Conservation (phyloP, 192 early-diverging fungal genomes). For the Backusella liffmaniae region DNA sequence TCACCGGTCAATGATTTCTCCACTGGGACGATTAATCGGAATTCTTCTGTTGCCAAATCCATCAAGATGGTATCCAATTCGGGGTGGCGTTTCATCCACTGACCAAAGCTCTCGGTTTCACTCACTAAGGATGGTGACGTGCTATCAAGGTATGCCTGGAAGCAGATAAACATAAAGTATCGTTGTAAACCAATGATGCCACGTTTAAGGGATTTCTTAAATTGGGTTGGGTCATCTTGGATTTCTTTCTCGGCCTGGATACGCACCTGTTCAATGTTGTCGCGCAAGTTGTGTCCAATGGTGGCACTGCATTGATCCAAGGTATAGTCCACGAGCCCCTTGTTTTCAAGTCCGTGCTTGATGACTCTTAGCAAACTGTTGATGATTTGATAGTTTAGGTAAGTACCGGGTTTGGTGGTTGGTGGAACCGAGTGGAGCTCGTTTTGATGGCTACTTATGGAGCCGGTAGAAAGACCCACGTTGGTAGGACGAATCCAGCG, state of each 20-base stretch:
- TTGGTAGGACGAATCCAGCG: constrained; percentile 26
- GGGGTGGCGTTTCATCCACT: constrained; percentile 54
- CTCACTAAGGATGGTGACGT: constrained; percentile 15
- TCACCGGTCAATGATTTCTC: constrained; percentile 46
- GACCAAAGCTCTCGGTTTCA: constrained; percentile 44
- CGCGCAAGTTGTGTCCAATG: constrained; percentile 46
- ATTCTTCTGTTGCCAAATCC: constrained; percentile 23
- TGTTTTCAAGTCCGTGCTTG: constrained; percentile 53
- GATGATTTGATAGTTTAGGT: constrained; percentile 55
- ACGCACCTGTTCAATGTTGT: constrained; percentile 48
- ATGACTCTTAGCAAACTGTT: constrained; percentile 60
- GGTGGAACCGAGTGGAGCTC: neutral
- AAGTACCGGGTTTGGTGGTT: neutral
- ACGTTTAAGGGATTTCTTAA: constrained; percentile 23
- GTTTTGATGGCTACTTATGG: neutral
- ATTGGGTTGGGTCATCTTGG: constrained; percentile 5
- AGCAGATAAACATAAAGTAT: constrained; percentile 59
- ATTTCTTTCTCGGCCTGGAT: constrained; percentile 35
- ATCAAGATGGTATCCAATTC: constrained; percentile 56
- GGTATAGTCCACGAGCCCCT: constrained; percentile 51
- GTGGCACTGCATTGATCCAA: constrained; percentile 47
- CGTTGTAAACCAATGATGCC: constrained; percentile 40
- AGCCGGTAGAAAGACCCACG: too few species aligned
- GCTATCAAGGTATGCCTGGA: constrained; percentile 55
- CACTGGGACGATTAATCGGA: constrained; percentile 44